These are phyloP conservation scores for Conoideocrella luteorostrata DNA, from an alignment of 2,329 filamentous ascomycete genomes.

Conservation along the genomic window DNA sequence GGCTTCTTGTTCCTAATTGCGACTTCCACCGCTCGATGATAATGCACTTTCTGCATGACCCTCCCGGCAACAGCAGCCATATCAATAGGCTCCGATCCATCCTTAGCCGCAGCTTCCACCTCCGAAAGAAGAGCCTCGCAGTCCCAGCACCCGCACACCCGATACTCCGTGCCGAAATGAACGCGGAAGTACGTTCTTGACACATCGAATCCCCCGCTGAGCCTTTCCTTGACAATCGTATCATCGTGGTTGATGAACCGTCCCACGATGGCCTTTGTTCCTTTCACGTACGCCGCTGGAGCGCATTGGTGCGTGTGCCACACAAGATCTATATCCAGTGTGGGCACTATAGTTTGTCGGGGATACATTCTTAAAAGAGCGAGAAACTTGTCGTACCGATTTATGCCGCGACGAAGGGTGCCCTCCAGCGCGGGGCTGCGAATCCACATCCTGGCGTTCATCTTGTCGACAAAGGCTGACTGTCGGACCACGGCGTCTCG, in stretches of 20 bases:
- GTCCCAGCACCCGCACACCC: slow-evolving; percentile 29
- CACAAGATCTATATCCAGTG: slow-evolving; percentile 34
- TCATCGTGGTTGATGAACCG: slow-evolving; percentile 34
- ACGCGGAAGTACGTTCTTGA: slow-evolving; percentile 23
- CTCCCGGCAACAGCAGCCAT: background rate
- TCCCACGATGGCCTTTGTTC: slow-evolving; percentile 12
- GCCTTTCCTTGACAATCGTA: slow-evolving; percentile 20
- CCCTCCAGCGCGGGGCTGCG: slow-evolving; percentile 26
- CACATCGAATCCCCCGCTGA: slow-evolving; percentile 21
- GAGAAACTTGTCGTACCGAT: slow-evolving; percentile 33
- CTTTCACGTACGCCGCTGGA: slow-evolving; percentile 19
- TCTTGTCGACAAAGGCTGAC: slow-evolving; percentile 32
- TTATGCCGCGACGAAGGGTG: slow-evolving; percentile 27
- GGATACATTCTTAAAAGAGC: slow-evolving; percentile 24
- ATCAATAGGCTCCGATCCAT: slow-evolving; percentile 9
- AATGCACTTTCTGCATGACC: slow-evolving; percentile 12
- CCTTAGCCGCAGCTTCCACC: slow-evolving; percentile 9
- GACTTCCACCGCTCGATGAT: slow-evolving; percentile 14
- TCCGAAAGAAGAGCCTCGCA: slow-evolving; percentile 26
- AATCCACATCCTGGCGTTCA: slow-evolving; percentile 32
- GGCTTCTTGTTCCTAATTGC: slow-evolving; percentile 8
- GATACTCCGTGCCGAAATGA: slow-evolving; percentile 29
- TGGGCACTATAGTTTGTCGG: slow-evolving; percentile 28
- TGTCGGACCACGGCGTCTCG: slow-evolving; percentile 30
- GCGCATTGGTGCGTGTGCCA: slow-evolving; percentile 39